A percentile compares a stretch with the other conserved stretches of the same genome.
These are phyloP conservation scores for Pelargonium citronellum DNA, from an alignment of 441 rosid species.

Conservation along the genomic window DNA sequence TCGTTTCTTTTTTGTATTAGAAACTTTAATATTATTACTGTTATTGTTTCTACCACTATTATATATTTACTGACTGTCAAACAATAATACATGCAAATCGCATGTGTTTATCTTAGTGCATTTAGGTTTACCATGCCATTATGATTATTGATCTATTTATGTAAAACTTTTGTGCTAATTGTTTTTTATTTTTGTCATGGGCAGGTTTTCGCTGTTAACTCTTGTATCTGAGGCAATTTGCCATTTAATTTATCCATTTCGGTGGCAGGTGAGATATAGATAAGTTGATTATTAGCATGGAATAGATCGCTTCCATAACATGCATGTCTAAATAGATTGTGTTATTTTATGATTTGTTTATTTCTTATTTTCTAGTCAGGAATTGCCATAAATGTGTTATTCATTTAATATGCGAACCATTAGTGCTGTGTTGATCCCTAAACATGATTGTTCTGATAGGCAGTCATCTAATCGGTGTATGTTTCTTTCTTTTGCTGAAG, in stretches of 20 bases:
- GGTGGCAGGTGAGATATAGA: conserved; percentile 78
- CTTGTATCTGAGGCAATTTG: conserved; percentile 92
- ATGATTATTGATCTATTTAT: conserved; percentile 7
- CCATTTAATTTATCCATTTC: conserved; percentile 93
- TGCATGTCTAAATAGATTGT: not conserved
- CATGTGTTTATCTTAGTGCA: not conserved
- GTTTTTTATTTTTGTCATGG: conserved; percentile 18
- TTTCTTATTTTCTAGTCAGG: conserved; percentile 8
- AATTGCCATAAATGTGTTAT: conserved; percentile 18
- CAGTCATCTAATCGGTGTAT: conserved; percentile 43
- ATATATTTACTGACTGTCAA: not conserved
- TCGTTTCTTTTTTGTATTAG: not conserved
- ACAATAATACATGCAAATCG: not conserved
- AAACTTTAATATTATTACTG: not conserved
- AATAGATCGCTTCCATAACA: not conserved
- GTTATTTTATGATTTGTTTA: not conserved
- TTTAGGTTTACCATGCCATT: not conserved
- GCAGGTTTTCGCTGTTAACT: conserved; percentile 87
- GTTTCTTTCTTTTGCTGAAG: conserved; percentile 75
- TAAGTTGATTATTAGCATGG: conserved; percentile 6
- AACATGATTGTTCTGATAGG: conserved; percentile 18
- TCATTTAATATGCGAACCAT: conserved; percentile 13
- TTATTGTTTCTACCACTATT: not conserved
- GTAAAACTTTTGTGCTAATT: conserved; percentile 12
- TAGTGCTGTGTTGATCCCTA: conserved; percentile 14